phyloP scores from a whole-genome alignment of 805 yeast genomes.

The Helenozyma baotianmanensis region DNA sequence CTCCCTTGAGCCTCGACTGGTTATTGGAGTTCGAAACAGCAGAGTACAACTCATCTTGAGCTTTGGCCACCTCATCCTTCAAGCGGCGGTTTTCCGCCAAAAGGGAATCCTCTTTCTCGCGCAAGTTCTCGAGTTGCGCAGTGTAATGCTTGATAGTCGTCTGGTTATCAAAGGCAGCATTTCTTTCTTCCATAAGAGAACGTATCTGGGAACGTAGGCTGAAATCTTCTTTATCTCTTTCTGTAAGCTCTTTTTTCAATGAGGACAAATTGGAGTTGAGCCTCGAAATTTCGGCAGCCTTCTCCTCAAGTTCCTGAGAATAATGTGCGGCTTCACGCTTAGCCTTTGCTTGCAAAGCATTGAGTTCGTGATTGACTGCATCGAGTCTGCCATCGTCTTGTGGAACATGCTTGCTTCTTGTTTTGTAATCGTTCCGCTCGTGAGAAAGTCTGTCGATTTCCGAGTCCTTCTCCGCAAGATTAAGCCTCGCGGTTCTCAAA shows the following conservation, averaged over 20 bases:
- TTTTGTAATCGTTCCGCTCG: neutral
- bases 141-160: constrained; percentile 16
- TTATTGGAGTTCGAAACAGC: constrained; percentile 13
- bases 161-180: constrained; percentile 11
- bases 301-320: constrained; percentile 5
- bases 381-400: too few species aligned
- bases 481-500: too few species aligned
- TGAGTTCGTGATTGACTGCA: constrained; percentile 5
- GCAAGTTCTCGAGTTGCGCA: constrained; percentile 21
- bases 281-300: constrained; percentile 8
- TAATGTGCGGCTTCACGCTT: constrained; percentile 6
- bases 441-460: too few species aligned
- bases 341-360: constrained; percentile 5
- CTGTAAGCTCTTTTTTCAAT: constrained; percentile 17
- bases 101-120: constrained; percentile 16
- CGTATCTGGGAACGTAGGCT: constrained; percentile 20
- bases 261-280: constrained; percentile 15
- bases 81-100: constrained; percentile 17
- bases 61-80: constrained; percentile 24
- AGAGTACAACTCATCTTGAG: constrained; percentile 21
- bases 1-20: constrained; percentile 12
- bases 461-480: too few species aligned
- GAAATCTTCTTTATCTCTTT: constrained; percentile 20
- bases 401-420: constrained; percentile 8
- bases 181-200: constrained; percentile 17